Base-by-base conservation (phyloP, 2,329 filamentous ascomycete genomes). In the Colletotrichum sp. region DNA sequence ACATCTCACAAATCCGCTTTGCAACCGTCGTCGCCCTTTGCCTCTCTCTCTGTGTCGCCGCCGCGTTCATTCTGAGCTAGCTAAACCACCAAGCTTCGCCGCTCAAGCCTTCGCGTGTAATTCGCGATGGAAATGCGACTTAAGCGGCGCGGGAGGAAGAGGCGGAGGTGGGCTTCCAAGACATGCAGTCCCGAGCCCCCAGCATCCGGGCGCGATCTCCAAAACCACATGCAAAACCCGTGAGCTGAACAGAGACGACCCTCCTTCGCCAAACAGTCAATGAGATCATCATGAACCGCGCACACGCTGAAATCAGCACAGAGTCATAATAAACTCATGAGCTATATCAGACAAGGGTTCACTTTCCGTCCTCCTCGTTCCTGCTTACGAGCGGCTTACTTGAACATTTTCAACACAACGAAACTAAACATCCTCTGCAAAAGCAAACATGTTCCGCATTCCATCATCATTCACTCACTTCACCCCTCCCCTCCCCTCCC, bases 241-340 rank as follows among this genome's bases (percentile, higher is more conserved):
- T 12, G 44, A 49, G 44, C 44, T 49, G n/a, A 49, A 7, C 1
- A 44, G 39, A 44, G 8, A 44, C n/a, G 12, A 9, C 52, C 52
- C 12, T 19, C 57, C 57, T 62, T 32, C 22, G 16, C 29, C 29
- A 15, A 39, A 39, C 32, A 27, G 22, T 22, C 36, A 34, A 70
- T 70, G 68, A 70, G 25, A 63, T 70, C 68, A 70, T 34, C 30
- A 62, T 49, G 32, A 19, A 30, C 67, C 22, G n/a, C 15, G 25
- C 16, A 44, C 12, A n/a, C 29, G 44, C 29, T 16, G 44, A 36
- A 52, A 30, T 49, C 55, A 70, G 29, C 49, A 49, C 57, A 49
- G 44, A 52, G 68, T 70, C 57, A 39, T 34, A 70, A 62, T 70
- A 63, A 70, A 70, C 68, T 70, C 68, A 34, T 49, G 32, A 63